A percentile compares a stretch with the other conserved stretches of the same genome.
Conservation (phyloP, 805 yeast genomes). For the Tetrapisispora fleetii region DNA sequence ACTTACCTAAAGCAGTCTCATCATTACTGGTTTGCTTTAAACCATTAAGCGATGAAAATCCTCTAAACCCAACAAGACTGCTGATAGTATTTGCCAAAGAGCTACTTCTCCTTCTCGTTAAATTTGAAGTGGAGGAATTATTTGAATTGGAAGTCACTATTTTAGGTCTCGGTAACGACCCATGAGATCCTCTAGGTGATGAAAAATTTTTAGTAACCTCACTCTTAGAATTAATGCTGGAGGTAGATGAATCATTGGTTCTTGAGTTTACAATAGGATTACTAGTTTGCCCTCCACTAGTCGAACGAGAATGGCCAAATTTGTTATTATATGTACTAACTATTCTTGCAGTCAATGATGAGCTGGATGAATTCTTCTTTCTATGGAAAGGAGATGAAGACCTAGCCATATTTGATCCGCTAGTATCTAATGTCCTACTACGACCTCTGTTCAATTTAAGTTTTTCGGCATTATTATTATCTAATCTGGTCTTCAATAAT, state of each 20-base stretch:
- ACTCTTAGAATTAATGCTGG: neutral
- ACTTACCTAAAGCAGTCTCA: constrained; percentile 4
- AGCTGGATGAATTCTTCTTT: constrained; percentile 2
- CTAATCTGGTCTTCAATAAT: neutral
- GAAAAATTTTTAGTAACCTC: neutral
- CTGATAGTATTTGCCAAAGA: constrained; percentile 32
- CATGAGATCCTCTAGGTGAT: constrained; percentile 3
- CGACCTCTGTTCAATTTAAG: constrained; percentile 15
- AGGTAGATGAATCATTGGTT: constrained; percentile 1
- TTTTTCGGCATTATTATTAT: neutral
- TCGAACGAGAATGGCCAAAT: constrained; percentile 1
- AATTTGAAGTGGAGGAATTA: constrained; percentile 9
- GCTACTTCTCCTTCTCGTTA: constrained; percentile 29
- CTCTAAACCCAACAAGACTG: constrained; percentile 27
- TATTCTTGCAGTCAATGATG: constrained; percentile 3
- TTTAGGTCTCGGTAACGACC: neutral
- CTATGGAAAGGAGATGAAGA: neutral
- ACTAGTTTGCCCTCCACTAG: constrained; percentile 1
- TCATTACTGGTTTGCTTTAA: neutral
- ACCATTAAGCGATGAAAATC: neutral
- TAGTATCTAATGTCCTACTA: constrained; percentile 25
- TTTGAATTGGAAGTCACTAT: constrained; percentile 4
- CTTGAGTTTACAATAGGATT: neutral
- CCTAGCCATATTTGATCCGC: constrained; percentile 10
- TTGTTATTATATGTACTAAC: neutral